Evolutionary conservation across 495 filamentous ascomycete species (phyloP).

Genomic region (Letharia lupina): DNA sequence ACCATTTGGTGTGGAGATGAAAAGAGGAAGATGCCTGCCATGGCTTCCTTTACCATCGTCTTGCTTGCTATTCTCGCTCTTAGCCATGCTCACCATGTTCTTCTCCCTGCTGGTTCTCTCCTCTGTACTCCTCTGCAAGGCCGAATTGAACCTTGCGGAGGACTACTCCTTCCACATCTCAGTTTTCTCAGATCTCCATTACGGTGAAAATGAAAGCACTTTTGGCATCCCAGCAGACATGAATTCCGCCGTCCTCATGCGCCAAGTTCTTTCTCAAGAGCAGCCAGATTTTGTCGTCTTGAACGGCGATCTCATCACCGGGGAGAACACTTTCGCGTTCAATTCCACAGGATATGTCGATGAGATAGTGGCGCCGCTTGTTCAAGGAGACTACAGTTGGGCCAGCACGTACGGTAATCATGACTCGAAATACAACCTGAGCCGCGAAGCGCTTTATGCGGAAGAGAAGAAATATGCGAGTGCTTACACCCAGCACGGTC

Average conservation of each 20-base stretch:
- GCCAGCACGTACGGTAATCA: slow-evolving; percentile 71
- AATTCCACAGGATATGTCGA: slow-evolving; percentile 55
- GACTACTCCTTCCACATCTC: slow-evolving; percentile 42
- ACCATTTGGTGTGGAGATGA: not conserved
- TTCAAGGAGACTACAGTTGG: slow-evolving; percentile 47
- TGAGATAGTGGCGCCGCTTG: slow-evolving; percentile 50
- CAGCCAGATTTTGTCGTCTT: slow-evolving; percentile 53
- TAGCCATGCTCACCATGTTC: slow-evolving; percentile 8
- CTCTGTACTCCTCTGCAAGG: slow-evolving; percentile 4
- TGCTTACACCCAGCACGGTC: slow-evolving; percentile 47
- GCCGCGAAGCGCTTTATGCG: slow-evolving; percentile 43
- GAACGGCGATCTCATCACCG: slow-evolving; percentile 68
- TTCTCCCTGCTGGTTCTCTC: slow-evolving; percentile 2
- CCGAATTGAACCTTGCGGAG: slow-evolving; percentile 22
- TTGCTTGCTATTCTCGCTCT: not conserved
- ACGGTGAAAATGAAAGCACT: slow-evolving; percentile 48
- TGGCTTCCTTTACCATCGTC: not conserved
- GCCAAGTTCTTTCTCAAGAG: slow-evolving; percentile 51
- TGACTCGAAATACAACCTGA: slow-evolving; percentile 55
- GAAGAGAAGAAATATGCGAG: slow-evolving; percentile 47
- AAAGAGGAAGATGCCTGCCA: slow-evolving; percentile 1
- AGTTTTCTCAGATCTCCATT: slow-evolving; percentile 62
- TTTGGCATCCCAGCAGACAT: slow-evolving; percentile 35
- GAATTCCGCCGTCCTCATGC: slow-evolving; percentile 51
- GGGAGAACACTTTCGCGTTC: slow-evolving; percentile 51